phyloP scores from a whole-genome alignment of 768 basidiomycete species.

The Gloeophyllum trabeum region DNA sequence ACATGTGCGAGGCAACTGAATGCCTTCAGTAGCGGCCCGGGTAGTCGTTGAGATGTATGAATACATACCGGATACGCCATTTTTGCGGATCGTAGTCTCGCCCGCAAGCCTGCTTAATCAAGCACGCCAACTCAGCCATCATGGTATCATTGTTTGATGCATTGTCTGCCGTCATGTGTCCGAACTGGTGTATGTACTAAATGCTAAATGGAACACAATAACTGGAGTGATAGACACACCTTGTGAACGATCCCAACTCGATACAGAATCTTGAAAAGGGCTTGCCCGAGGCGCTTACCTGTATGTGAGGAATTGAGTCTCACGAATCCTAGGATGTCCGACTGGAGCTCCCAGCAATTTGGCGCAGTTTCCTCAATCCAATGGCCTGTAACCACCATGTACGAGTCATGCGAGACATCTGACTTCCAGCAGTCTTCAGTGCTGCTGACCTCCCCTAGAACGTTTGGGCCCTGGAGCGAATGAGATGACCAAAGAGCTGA shows the following conservation, averaged over 20 bases:
- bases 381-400: slow-evolving; percentile 3
- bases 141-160: neutral
- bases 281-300: slow-evolving; percentile 4
- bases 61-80: neutral
- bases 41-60: too few species aligned
- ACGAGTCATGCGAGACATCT: neutral
- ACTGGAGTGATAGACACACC: slow-evolving; percentile 10
- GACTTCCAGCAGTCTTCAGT: neutral
- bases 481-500: neutral
- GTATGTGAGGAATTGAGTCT: slow-evolving; percentile 1
- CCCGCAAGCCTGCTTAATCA: neutral
- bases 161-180: neutral
- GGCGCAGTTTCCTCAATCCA: slow-evolving; percentile 1
- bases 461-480: neutral
- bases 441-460: neutral
- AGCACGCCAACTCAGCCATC: neutral
- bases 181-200: neutral
- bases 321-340: slow-evolving; percentile 1
- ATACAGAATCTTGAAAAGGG: slow-evolving; percentile 2
- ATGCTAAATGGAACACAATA: neutral
- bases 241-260: slow-evolving; percentile 17
- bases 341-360: slow-evolving; percentile 2
- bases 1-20: slow-evolving; percentile 20
- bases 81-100: neutral
- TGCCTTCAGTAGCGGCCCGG: too few species aligned